Base-by-base conservation (phyloP, 1,284 basidiomycete genomes). In the Puccinia sorghi region DNA sequence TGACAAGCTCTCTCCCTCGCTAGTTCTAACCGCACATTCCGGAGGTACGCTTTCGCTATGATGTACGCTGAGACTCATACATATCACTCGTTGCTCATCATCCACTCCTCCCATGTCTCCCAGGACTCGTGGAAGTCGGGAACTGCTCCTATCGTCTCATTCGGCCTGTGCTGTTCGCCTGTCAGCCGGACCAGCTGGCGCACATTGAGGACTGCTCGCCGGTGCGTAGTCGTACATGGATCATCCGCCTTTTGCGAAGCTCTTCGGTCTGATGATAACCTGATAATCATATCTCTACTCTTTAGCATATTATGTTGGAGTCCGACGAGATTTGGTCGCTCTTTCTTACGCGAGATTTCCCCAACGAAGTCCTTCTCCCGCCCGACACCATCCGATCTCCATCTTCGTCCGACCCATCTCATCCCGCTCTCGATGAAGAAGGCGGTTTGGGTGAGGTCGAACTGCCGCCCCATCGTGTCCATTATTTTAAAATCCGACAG, bases 171-270 rank as follows among this genome's bases (percentile, higher is more conserved):
- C 56, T 78, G 5, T 70, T 78, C 32, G 75, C 75, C 9, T 78
- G 75, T 41, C 54, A 66, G 32, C 66, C 66, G 11, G 75, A 78
- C 32, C 75, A 78, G 48, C 59, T 78, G 32, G 75, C 66, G 7
- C 41, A 70, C 37, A 78, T 78, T 52, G 75, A 78, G 71, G 75
- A 78, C 46, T 32, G 17, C 13, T 78, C 75, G 12, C 75, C 75
- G 8, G 75, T 78, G 11, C 46, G 66, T 71, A 32, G 32, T 32
- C 32, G 17, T 46, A 6, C 3, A 43, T 25, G n/a, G 32, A 32
- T 72, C 70, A 54, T 15, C 69, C 22, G 22, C 8, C 13, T 59
- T 25, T 25, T 72, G 32, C n/a, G 13, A 17, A 50, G 27, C 43
- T 37, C 41, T 27, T 63, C 11, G 4, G 4, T 1, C 32, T 32